phyloP scores from a whole-genome alignment of 2,329 filamentous ascomycete species.

The Pseudonectria buxi region DNA sequence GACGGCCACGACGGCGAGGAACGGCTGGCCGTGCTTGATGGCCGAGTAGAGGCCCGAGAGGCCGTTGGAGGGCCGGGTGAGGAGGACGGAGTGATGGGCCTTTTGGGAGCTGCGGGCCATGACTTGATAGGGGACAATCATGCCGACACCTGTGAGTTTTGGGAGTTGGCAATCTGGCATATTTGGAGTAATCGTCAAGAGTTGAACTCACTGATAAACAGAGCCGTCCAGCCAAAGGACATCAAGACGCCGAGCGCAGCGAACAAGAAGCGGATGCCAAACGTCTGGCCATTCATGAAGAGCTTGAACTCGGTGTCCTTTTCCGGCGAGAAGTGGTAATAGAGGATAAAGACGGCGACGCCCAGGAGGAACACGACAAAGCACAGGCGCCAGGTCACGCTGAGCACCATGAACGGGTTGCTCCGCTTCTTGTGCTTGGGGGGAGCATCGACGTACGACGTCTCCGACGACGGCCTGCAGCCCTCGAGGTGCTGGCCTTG shows the following conservation, averaged over 20 bases:
- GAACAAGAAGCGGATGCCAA: constrained; percentile 39
- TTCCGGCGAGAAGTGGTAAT: constrained; percentile 30
- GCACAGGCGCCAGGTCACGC: constrained; percentile 28
- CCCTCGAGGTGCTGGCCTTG: constrained; percentile 10
- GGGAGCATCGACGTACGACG: constrained; percentile 12
- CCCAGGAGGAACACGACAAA: constrained; percentile 29
- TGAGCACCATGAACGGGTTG: constrained; percentile 31
- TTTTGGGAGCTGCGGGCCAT: constrained; percentile 29
- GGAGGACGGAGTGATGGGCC: constrained; percentile 32
- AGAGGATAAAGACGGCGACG: constrained; percentile 32
- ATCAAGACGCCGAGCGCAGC: constrained; percentile 36
- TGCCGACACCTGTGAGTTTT: constrained; percentile 33
- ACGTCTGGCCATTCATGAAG: constrained; percentile 36
- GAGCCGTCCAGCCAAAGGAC: constrained; percentile 35
- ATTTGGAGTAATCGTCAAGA: accelerated
- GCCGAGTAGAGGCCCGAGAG: constrained; percentile 35
- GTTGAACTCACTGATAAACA: constrained; percentile 27
- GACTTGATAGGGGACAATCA: constrained; percentile 37
- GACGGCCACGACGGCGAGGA: constrained; percentile 33
- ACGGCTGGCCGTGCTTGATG: constrained; percentile 23
- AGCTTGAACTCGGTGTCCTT: constrained; percentile 24
- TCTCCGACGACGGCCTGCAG: constrained; percentile 4
- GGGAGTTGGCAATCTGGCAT: constrained; percentile 1
- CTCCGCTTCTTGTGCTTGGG: not conserved
- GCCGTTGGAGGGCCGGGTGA: constrained; percentile 37